A percentile compares a stretch with the other conserved stretches of the same genome.
phyloP scores from a whole-genome alignment of 805 yeast species.

The Candida pseudofarinosa region DNA sequence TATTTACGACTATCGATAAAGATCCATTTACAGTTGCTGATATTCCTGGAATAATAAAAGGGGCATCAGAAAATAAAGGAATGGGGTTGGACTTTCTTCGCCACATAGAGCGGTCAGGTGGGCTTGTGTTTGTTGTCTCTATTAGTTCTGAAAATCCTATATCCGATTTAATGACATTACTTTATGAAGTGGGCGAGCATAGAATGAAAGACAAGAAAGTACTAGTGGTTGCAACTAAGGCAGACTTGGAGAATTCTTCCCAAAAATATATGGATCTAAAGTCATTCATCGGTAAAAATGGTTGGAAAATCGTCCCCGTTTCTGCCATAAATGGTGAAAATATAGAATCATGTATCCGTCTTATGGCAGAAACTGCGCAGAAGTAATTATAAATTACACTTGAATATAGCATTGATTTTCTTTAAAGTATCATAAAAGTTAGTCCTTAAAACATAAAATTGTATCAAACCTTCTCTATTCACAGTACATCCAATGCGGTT shows the following conservation, averaged over 20 bases:
- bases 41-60: constrained; percentile 92
- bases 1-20: constrained; percentile 58
- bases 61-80: constrained; percentile 82
- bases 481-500: too few species aligned
- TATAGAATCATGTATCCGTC: constrained; percentile 59
- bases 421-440: too few species aligned
- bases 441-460: too few species aligned
- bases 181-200: constrained; percentile 66
- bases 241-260: constrained; percentile 62
- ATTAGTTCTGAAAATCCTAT: constrained; percentile 67
- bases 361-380: constrained; percentile 63
- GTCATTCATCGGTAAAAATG: constrained; percentile 32
- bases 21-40: constrained; percentile 90
- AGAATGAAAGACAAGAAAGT: constrained; percentile 59
- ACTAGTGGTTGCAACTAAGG: constrained; percentile 89
- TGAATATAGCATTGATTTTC: too few species aligned
- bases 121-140: constrained; percentile 81
- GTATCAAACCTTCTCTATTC: too few species aligned
- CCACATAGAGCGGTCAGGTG: constrained; percentile 89
- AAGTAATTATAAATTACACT: too few species aligned
- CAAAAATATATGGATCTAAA: constrained; percentile 45
- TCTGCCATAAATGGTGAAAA: constrained; percentile 76
- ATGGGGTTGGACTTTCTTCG: constrained; percentile 91
- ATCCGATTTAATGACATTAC: constrained; percentile 55
- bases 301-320: constrained; percentile 78